phyloP scores from a whole-genome alignment of 176 grass and related monocot species.

The Carex littledalei region DNA sequence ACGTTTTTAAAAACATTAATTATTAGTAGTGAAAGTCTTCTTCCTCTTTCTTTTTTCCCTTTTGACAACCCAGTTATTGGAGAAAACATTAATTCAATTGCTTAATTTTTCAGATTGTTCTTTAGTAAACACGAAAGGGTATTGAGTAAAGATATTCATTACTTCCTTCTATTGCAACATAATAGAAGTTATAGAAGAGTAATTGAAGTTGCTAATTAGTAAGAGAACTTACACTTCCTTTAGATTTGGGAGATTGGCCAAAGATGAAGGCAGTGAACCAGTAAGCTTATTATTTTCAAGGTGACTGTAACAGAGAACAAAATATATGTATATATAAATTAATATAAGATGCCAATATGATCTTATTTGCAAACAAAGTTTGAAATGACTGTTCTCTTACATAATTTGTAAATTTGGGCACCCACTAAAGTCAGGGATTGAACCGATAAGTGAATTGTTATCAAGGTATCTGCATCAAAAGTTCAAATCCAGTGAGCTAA shows the following conservation, averaged over 20 bases:
- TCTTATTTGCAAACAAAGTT: not conserved
- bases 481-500: slow-evolving; percentile 13
- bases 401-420: slow-evolving; percentile 61
- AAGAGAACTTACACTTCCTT: slow-evolving; percentile 83
- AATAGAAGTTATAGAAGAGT: not conserved
- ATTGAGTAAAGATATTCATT: not conserved
- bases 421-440: slow-evolving; percentile 77
- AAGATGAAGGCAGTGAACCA: slow-evolving; percentile 55
- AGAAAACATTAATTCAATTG: not conserved
- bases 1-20: no score
- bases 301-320: slow-evolving; percentile 47
- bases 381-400: slow-evolving; percentile 38
- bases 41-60: not conserved
- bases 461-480: slow-evolving; percentile 53
- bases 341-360: slow-evolving; percentile 4
- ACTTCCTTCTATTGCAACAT: not conserved
- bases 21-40: no score
- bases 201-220: not conserved
- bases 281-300: slow-evolving; percentile 88
- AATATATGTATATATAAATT: slow-evolving; percentile 9
- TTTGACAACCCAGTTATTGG: not conserved
- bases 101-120: not conserved
- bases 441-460: slow-evolving; percentile 64
- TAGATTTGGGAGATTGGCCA: slow-evolving; percentile 64
- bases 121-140: not conserved